Conservation (phyloP, 805 yeast genomes). For the Candida piceae region DNA sequence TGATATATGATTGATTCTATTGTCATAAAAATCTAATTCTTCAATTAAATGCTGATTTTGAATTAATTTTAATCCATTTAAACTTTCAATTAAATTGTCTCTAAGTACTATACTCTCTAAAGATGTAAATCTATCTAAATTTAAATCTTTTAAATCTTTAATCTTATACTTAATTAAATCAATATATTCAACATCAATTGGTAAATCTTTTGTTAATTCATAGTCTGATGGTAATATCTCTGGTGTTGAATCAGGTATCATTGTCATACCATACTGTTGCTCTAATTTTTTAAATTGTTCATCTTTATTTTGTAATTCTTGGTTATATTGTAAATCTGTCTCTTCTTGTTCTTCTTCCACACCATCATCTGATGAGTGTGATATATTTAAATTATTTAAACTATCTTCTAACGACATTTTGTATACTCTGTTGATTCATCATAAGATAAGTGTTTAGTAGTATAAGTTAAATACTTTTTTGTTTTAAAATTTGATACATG, state of each 20-base stretch:
- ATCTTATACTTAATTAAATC: constrained; percentile 72
- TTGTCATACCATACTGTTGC: constrained; percentile 25
- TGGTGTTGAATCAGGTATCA: constrained; percentile 36
- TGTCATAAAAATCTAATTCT: constrained; percentile 88
- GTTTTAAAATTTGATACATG: no score
- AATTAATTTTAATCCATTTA: constrained; percentile 61
- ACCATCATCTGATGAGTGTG: constrained; percentile 7
- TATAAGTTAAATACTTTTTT: no score
- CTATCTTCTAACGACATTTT: neutral
- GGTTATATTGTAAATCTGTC: constrained; percentile 7
- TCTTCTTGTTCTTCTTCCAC: constrained; percentile 5
- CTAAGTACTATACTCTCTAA: constrained; percentile 67
- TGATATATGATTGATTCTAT: constrained; percentile 81
- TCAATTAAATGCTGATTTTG: constrained; percentile 48
- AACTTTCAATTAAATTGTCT: constrained; percentile 75
- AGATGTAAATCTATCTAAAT: constrained; percentile 49
- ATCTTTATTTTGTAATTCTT: constrained; percentile 3
- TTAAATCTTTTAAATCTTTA: constrained; percentile 54
- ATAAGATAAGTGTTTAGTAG: no score
- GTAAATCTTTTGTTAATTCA: constrained; percentile 54
- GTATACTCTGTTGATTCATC: no score
- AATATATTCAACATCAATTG: constrained; percentile 52
- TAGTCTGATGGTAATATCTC: constrained; percentile 65
- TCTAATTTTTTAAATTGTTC: constrained; percentile 16
- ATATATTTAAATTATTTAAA: no score